These are phyloP conservation scores for Lineolata rhizophorae DNA, from an alignment of 495 filamentous ascomycete genomes.

Conservation along the genomic window DNA sequence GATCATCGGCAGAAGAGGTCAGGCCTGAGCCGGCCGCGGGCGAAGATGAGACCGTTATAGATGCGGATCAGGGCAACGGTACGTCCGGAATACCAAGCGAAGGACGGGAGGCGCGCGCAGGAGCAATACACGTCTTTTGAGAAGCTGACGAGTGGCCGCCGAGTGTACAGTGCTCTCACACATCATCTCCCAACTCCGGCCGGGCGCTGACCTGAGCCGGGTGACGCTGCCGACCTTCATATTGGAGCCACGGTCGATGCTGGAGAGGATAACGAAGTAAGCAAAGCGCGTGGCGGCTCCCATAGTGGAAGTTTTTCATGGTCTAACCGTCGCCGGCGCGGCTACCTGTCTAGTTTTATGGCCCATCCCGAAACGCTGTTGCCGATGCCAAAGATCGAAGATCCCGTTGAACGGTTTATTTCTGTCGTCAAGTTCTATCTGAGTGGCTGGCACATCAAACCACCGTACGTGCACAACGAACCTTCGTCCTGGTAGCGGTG, in stretches of 20 bases:
- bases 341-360: conserved; percentile 61
- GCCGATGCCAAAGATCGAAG: conserved; percentile 67
- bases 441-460: conserved; percentile 97
- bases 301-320: background rate
- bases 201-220: conserved; percentile 83
- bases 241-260: conserved; percentile 88
- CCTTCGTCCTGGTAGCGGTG: background rate
- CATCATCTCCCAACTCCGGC: conserved; percentile 91
- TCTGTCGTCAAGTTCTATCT: conserved; percentile 94
- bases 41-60: conserved; percentile 63
- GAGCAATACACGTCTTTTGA: background rate
- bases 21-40: conserved; percentile 17
- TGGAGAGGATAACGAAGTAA: conserved; percentile 95
- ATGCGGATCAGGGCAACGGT: conserved; percentile 56
- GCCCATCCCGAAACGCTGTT: conserved; percentile 92
- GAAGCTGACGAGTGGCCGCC: conserved; percentile 1
- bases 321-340: background rate
- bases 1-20: conserved; percentile 32
- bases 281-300: conserved; percentile 3
- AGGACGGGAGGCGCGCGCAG: background rate
- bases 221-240: conserved; percentile 96
- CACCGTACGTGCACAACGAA: conserved; percentile 41
- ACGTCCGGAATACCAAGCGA: conserved; percentile 1
- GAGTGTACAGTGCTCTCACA: conserved; percentile 51
- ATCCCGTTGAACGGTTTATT: conserved; percentile 78